Base-by-base conservation (phyloP, 768 basidiomycete species). In the Botryobasidium botryosum region DNA sequence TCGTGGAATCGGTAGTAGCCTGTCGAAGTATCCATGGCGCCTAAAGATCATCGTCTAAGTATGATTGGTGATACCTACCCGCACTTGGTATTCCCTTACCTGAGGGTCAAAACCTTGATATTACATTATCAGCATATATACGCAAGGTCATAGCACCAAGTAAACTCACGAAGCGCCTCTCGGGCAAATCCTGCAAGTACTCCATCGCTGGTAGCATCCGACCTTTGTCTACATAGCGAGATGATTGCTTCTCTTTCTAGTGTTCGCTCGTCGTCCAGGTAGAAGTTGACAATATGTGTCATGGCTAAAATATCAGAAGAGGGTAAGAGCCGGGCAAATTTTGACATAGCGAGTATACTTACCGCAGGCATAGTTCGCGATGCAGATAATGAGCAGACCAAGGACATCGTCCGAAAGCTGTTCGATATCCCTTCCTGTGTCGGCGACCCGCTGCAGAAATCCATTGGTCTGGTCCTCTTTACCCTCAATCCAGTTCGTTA, bases 321-420 rank as follows among this genome's bases (percentile, higher is more conserved):
- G 29, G 12, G 8, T 26, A 31, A 8, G 15, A 42, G 23, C 6
- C 8, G 6, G 3, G 24, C 12, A 7, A 5, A 43, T 6, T 6
- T 2, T n/a, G 4, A 26, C 3, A 31, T 1, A 17, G 31, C 49
- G n/a, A 26, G 75, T 73, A 10, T 5, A 57, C 66, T 35, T 52
- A 75, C 81, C 73, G 43, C 85, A 67, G 6, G 76, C 72, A 33
- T 85, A 58, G 60, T 85, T 82, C 8, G 78, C 75, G 5, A 72
- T 71, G 5, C 72, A 64, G 25, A 71, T 71, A 46, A 86, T 70
- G 63, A 86, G 64, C 26, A 86, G 60, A 17, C 82, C 82, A 32
- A 88, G 59, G 13, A 85, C 64, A 27, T 71, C 74, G 56, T 82
- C 83, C 5, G 77, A 69, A 4, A 80, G 61, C 44, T 75, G 67